Base-by-base conservation (phyloP, 352 stramenopile species). In the Blastocystis sp. region DNA sequence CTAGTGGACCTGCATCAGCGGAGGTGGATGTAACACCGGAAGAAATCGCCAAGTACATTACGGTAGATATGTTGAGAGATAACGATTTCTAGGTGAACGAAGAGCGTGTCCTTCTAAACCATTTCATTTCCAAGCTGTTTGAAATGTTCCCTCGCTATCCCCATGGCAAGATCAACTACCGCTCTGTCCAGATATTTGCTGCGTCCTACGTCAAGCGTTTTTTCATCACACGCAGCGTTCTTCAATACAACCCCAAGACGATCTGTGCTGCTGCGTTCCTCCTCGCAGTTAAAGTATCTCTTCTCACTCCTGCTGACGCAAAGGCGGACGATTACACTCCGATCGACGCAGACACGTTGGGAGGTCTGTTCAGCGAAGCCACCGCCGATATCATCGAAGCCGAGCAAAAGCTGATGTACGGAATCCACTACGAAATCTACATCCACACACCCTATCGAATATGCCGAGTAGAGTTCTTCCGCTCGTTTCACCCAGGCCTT, bases 171-270 rank as follows among this genome's bases (percentile, higher is more conserved):
- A 76, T 76, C 8, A 32, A 36, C 38, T 36, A 51, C 51, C 64
- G 42, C 8, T 76, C 64, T 27, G 27, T 76, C 11, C 64, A 76
- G 42, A 51, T 56, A n/a, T 76, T 21, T 36, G 64, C 64, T 27
- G 64, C 64, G 7, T 11, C 38, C 14, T 76, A 76, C 29, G 64
- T 76, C 24, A 76, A 76, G 40, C 64, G 64, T 56, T 76, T 76
- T 36, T 76, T 56, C 29, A 27, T 76, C 24, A 44, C 27, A 44
- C 38, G 42, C 16, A 76, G 64, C 44, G 27, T 76, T 56, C 40
- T 76, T 18, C 64, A 76, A 36, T 76, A 76, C n/a, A 34, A 76
- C 27, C 64, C 64, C n/a, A 36, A 51, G 32, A 27, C 44, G 4
- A 27, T 76, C 0, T 51, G 27, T 44, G 64, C 64, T 27, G 38